Percentiles rank a stretch among this genome's conserved stretches.
Conservation (phyloP, 768 basidiomycete species). For the Polyporus arcularius region DNA sequence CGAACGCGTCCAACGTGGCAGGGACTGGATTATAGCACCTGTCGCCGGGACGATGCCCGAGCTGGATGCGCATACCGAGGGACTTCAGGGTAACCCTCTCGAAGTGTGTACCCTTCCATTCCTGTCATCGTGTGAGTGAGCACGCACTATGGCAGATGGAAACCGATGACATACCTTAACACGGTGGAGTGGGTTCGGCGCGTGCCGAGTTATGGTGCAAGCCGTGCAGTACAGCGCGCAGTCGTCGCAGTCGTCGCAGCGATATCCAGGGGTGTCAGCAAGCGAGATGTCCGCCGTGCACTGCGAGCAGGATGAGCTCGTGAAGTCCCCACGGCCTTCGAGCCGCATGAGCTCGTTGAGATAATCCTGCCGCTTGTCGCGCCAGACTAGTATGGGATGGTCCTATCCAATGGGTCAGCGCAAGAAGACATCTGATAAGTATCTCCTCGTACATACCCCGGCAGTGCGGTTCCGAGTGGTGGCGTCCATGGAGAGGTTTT, state of each 20-base stretch:
- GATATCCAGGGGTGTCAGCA: not conserved
- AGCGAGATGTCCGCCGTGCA: not conserved
- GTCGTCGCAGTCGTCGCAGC: not conserved
- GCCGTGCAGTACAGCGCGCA: not conserved
- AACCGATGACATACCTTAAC: not conserved
- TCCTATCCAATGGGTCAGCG: too few relatives aligned
- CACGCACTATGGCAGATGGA: not conserved
- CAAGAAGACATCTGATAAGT: not conserved
- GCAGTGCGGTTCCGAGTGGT: too few relatives aligned
- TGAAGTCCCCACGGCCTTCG: constrained; percentile 6
- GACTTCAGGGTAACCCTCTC: constrained; percentile 4
- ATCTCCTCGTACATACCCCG: too few relatives aligned
- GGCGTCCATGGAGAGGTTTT: too few relatives aligned
- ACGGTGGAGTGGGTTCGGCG: constrained; percentile 18
- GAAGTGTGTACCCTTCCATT: not conserved
- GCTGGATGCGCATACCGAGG: constrained; percentile 27
- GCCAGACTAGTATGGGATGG: too few relatives aligned
- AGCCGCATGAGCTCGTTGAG: constrained; percentile 4
- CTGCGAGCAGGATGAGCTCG: not conserved
- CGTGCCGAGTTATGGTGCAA: constrained; percentile 2
- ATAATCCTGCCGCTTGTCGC: not conserved
- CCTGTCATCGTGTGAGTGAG: too few relatives aligned
- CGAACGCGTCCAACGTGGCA: constrained; percentile 5
- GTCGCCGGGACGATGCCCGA: constrained; percentile 24
- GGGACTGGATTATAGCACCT: constrained; percentile 7